These are phyloP conservation scores for Apophysomyces sp. DNA, from an alignment of 371 early-diverging fungal species.

Conservation along the genomic window DNA sequence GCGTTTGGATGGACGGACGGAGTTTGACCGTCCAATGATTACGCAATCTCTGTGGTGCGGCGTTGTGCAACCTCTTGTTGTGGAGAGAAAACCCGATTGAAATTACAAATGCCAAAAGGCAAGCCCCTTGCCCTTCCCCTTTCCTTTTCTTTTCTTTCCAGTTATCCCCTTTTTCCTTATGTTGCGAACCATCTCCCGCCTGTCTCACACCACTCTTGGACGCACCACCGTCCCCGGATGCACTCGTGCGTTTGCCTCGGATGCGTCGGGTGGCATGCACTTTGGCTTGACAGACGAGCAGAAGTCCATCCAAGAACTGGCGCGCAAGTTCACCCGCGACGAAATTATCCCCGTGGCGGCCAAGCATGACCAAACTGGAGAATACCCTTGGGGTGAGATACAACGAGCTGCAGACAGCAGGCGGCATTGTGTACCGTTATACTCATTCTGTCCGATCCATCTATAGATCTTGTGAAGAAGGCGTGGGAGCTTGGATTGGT, in stretches of 20 bases:
- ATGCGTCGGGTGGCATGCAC: conserved; percentile 27
- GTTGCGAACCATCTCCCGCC: not conserved
- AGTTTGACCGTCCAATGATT: too few relatives aligned
- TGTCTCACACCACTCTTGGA: not conserved
- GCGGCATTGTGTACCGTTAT: too few relatives aligned
- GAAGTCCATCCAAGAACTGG: conserved; percentile 85
- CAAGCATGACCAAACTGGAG: conserved; percentile 92
- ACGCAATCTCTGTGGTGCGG: too few relatives aligned
- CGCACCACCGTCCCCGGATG: not conserved
- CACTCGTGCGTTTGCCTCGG: conserved; percentile 1
- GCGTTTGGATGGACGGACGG: too few relatives aligned
- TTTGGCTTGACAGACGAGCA: conserved; percentile 87
- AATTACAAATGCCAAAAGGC: too few relatives aligned
- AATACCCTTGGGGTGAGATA: conserved; percentile 69
- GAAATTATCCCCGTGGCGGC: conserved; percentile 94
- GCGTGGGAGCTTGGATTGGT: conserved; percentile 96
- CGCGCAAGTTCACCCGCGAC: conserved; percentile 89
- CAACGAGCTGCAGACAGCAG: not conserved
- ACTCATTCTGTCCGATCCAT: not conserved
- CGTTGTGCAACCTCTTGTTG: too few relatives aligned
- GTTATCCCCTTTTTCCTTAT: not conserved
- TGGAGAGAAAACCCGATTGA: too few relatives aligned
- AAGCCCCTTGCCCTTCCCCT: not conserved
- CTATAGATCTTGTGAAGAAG: conserved; percentile 85
- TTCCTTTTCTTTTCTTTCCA: not conserved